Base-by-base conservation (phyloP, 1,284 basidiomycete genomes). In the Tremellales sp. region DNA sequence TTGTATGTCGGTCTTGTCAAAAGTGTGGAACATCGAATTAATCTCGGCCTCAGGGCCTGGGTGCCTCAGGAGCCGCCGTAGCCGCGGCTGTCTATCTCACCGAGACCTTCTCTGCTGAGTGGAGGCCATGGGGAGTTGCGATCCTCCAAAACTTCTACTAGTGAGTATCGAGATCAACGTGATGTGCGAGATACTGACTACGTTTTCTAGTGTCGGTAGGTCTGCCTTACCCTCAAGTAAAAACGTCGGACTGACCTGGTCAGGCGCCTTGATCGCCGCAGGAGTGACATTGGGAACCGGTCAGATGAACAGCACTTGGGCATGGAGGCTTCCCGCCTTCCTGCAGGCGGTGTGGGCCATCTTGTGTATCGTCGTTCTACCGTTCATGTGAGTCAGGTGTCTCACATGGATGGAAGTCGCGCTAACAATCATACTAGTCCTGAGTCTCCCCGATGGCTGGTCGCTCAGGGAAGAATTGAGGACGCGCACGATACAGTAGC, bases 281-380 rank as follows among this genome's bases (percentile, higher is more conserved):
- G 54, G 54, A 3, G 45, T 56, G n/a, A 56, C 54, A 1, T 37
- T 53, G n/a, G 54, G 54, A 3, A 56, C 54, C 13, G 43, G 35
- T 12, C 26, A 47, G 13, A 50, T 47, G 51, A 17, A 53, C 13
- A 47, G 45, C 29, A 61, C 51, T 22, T 63, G 61, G 61, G 49
- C 55, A 1, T 73, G 68, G 68, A 64, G 76, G 23, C 62, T 77
- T 31, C 77, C 77, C 21, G 71, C 76, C 31, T 64, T 70, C 33
- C 65, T 78, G 31, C 77, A 78, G 51, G 62, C 72, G 31, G 63
- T 66, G n/a, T 75, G 70, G 40, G 70, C 75, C 8, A 45, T 74
- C 31, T 29, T 73, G 45, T 43, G 57, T 41, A 62, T 67, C 33
- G 33, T 58, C 31, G 33, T 56, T 27, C 48, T 56, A 3, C 54